Conservation (phyloP, 108 stramenopile genomes). For the Aureococcus anophagefferens region DNA sequence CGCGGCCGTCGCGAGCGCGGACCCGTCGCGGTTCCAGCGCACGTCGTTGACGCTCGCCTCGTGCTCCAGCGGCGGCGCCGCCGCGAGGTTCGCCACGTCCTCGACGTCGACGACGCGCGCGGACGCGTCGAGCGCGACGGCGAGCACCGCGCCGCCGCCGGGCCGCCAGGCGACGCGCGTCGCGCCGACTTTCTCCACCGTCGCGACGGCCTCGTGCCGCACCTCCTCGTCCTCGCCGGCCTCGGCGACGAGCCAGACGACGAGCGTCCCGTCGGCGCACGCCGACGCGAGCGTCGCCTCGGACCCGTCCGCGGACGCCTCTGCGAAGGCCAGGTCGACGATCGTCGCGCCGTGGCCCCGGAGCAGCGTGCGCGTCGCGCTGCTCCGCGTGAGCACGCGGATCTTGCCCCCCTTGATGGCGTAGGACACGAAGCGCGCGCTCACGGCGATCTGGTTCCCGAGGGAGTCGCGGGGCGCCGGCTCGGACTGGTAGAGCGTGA, state of each 20-base stretch:
- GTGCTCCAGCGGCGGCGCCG: no score
- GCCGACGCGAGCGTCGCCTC: background rate
- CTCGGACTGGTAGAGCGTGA: background rate
- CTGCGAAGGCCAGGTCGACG: background rate
- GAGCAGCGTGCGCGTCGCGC: background rate
- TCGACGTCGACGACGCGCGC: no score
- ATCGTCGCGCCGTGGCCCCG: background rate
- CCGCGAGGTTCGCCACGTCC: no score
- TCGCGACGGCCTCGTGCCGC: background rate
- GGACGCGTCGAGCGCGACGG: no score
- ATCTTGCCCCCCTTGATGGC: background rate
- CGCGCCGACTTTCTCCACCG: no score
- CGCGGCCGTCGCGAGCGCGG: background rate
- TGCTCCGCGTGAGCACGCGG: background rate
- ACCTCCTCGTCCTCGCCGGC: background rate
- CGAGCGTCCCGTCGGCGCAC: background rate
- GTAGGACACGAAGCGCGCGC: background rate
- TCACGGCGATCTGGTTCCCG: background rate
- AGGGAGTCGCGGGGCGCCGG: background rate
- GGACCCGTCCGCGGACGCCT: background rate
- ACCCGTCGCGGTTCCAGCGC: background rate
- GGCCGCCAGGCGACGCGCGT: no score
- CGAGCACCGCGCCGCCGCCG: no score
- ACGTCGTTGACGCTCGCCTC: background rate
- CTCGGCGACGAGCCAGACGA: background rate